Conservation (phyloP, 179 eudicot species). For the Carnegiea gigantea region DNA sequence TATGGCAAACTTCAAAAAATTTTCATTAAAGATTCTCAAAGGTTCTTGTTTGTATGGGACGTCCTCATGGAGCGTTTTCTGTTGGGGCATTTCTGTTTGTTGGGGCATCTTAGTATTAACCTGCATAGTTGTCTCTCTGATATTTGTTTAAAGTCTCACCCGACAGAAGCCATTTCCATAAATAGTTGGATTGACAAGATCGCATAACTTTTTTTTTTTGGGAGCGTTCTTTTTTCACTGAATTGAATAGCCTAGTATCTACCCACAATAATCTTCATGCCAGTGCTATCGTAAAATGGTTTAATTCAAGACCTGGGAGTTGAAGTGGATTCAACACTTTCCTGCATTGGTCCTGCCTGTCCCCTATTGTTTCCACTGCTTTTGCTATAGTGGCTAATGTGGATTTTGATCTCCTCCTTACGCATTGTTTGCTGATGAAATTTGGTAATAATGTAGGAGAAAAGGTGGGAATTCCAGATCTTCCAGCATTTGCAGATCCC, state of each 20-base stretch:
- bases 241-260: neutral
- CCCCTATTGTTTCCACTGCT: neutral
- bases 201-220: neutral
- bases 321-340: neutral
- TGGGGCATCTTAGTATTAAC: neutral
- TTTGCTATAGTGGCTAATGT: neutral
- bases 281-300: neutral
- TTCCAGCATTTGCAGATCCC: slow-evolving; percentile 42
- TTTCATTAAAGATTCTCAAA: neutral
- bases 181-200: too few relatives aligned
- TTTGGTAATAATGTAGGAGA: slow-evolving; percentile 30
- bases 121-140: neutral
- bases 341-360: neutral
- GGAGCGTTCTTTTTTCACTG: neutral
- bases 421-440: neutral
- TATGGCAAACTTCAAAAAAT: neutral
- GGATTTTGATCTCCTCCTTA: neutral
- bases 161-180: too few relatives aligned
- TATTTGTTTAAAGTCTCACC: too few relatives aligned
- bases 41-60: neutral
- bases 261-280: neutral
- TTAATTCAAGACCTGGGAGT: neutral
- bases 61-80: too few relatives aligned
- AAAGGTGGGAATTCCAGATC: slow-evolving; percentile 29
- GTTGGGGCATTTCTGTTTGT: too few relatives aligned